A percentile compares a stretch with the other conserved stretches of the same genome.
phyloP scores from a whole-genome alignment of 768 basidiomycete species.

The Auriscalpium vulgare region DNA sequence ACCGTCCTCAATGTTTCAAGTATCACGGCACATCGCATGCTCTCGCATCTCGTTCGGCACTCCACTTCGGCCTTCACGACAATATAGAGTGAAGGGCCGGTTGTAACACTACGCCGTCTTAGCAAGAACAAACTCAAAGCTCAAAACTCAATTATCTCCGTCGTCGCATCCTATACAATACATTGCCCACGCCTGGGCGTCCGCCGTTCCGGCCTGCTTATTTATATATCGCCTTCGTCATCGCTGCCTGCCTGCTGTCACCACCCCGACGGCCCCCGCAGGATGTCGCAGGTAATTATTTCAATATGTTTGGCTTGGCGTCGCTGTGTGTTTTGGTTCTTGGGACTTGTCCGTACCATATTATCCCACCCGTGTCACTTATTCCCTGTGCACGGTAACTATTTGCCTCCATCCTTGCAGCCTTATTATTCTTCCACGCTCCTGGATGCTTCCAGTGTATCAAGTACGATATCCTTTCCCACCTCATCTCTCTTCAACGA shows the following conservation, averaged over 20 bases:
- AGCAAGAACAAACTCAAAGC: constrained; percentile 12
- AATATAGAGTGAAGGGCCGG: constrained; percentile 21
- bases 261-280: constrained; percentile 20
- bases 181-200: constrained; percentile 2
- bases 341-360: constrained; percentile 22
- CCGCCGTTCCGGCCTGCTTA: constrained; percentile 11
- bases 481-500: constrained; percentile 1
- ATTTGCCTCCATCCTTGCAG: neutral
- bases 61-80: constrained; percentile 19
- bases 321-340: constrained; percentile 34
- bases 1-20: constrained; percentile 9
- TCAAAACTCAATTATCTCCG: constrained; percentile 14
- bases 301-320: constrained; percentile 23
- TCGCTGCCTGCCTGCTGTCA: constrained; percentile 1
- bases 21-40: constrained; percentile 13
- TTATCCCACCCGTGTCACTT: neutral
- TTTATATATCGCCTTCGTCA: constrained; percentile 9
- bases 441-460: constrained; percentile 14
- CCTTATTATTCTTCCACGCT: constrained; percentile 7
- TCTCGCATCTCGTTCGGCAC: constrained; percentile 26
- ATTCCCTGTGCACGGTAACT: neutral
- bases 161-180: constrained; percentile 22
- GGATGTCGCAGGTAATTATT: constrained; percentile 22
- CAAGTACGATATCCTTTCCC: constrained; percentile 13
- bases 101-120: constrained; percentile 32